Evolutionary conservation across 2,329 filamentous ascomycete species (phyloP), one percentile per base, ranked within the genome.

Genomic region (Ophiocordyceps sinensis): DNA sequence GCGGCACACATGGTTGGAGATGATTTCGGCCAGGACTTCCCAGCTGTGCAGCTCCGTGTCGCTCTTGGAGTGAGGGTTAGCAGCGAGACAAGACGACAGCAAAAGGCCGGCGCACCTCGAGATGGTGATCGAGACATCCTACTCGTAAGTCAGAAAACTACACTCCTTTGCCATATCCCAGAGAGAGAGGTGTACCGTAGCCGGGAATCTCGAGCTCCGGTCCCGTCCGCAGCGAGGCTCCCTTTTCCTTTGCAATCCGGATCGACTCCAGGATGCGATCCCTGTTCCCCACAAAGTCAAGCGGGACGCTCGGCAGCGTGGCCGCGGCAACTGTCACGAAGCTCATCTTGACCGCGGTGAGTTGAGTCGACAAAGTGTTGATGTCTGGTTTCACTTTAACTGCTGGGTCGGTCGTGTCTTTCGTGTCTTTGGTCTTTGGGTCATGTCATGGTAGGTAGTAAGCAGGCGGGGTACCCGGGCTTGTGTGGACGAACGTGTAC

Each of bases 181-280:
- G n/a, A 13, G 19, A 7, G 10, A 3, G 19, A 26, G 11, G 36
- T 9, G 26, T n/a, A 37, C 36, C 26, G 19, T 44, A 44, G 28
- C 43, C 43, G 11, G 43, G 43, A 34, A 44, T 39, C 28, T 44
- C 43, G 14, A 44, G 32, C 40, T 67, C 73, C 3, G 67, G 73
- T 6, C 73, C 73, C 6, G 71, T 68, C 35, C 77, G 65, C 21
- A 82, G 57, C n/a, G 65, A 71, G 8, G 77, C 77, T 15, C 75
- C 72, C 6, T 65, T 63, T 36, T 59, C 62, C 54, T 81, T 82
- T 19, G 78, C 75, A 23, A 62, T 50, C 28, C 60, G 63, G 47
- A 82, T 76, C 39, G 71, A 75, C 54, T 79, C 66, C n/a, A 78
- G 66, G 47, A 82, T 81, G 11, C 79, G 66, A 38, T 71, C 66